A percentile compares a stretch with the other conserved stretches of the same genome.
Evolutionary conservation across 2,329 filamentous ascomycete species (phyloP).

Genomic region (Mycosphaerella sp.): DNA sequence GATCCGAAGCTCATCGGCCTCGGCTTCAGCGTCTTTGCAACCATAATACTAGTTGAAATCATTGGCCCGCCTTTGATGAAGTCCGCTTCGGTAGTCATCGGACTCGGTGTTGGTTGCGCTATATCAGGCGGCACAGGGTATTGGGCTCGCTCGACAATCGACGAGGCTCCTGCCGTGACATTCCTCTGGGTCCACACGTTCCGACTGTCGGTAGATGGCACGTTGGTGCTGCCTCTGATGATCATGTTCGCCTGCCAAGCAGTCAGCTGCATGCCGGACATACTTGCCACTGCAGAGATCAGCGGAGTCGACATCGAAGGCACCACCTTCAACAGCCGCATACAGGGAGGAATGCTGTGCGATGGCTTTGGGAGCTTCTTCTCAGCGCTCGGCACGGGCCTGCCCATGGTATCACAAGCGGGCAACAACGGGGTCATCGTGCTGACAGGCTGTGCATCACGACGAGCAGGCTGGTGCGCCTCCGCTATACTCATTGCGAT

Average conservation of each 20-base stretch:
- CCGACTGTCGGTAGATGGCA: conserved; percentile 8
- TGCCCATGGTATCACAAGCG: conserved; percentile 13
- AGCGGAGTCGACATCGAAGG: conserved; percentile 10
- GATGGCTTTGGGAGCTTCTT: conserved; percentile 12
- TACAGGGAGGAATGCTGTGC: conserved; percentile 13
- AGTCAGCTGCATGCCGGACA: conserved; percentile 12
- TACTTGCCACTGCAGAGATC: conserved; percentile 14
- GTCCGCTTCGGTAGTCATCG: conserved; percentile 8
- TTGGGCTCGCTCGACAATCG: conserved; percentile 6
- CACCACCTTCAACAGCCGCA: conserved; percentile 9
- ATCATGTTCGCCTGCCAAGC: conserved; percentile 13
- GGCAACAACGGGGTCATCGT: conserved; percentile 15
- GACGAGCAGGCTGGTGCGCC: conserved; percentile 10
- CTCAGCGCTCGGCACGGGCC: conserved; percentile 5
- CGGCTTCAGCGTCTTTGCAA: conserved; percentile 11
- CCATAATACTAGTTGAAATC: conserved; percentile 8
- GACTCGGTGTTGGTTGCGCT: conserved; percentile 8
- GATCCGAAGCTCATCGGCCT: conserved; percentile 14
- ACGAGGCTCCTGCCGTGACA: conserved; percentile 7
- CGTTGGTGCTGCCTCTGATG: conserved; percentile 7
- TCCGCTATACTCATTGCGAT: conserved; percentile 9
- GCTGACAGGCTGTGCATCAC: conserved; percentile 10
- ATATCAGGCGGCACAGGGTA: conserved; percentile 13
- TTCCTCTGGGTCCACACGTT: conserved; percentile 13
- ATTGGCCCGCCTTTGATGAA: conserved; percentile 9